phyloP scores from a whole-genome alignment of 2,329 filamentous ascomycete genomes.

The Geosmithia putterillii region DNA sequence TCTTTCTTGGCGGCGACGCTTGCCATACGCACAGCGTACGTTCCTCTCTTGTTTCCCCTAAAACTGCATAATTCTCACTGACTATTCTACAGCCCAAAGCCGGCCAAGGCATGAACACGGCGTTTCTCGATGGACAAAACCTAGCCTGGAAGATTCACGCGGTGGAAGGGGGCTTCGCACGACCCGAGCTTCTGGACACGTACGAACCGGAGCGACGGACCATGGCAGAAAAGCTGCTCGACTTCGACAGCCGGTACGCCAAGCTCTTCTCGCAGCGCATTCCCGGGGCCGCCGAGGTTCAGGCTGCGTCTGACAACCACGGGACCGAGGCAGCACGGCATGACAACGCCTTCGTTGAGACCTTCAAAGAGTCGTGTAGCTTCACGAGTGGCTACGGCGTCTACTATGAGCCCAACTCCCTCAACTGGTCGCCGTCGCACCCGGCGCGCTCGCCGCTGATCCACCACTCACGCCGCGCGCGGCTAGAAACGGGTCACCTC shows the following conservation, averaged over 20 bases:
- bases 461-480: conserved; percentile 45
- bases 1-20: conserved; percentile 68
- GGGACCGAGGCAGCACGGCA: conserved; percentile 2
- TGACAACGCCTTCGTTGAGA: conserved; percentile 70
- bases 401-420: conserved; percentile 65
- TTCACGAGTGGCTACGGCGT: conserved; percentile 91
- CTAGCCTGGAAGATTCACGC: conserved; percentile 94
- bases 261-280: conserved; percentile 72
- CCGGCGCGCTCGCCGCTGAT: conserved; percentile 59
- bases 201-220: conserved; percentile 80
- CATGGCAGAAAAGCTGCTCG: conserved; percentile 71
- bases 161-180: conserved; percentile 72
- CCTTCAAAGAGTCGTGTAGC: conserved; percentile 83
- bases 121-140: conserved; percentile 73
- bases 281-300: conserved; percentile 41
- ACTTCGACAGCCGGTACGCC: conserved; percentile 83
- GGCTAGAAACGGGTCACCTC: conserved; percentile 60
- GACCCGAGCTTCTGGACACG: conserved; percentile 62
- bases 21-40: conserved; percentile 66
- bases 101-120: conserved; percentile 71
- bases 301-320: conserved; percentile 40
- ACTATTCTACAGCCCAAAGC: conserved; percentile 53
- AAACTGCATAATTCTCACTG: conserved; percentile 14
- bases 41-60: conserved; percentile 3
- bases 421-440: conserved; percentile 74